Evolutionary conservation across 1,284 basidiomycete species (phyloP), one percentile per base, ranked within the genome.

Genomic region (Exobasidium cylindrosporum): DNA sequence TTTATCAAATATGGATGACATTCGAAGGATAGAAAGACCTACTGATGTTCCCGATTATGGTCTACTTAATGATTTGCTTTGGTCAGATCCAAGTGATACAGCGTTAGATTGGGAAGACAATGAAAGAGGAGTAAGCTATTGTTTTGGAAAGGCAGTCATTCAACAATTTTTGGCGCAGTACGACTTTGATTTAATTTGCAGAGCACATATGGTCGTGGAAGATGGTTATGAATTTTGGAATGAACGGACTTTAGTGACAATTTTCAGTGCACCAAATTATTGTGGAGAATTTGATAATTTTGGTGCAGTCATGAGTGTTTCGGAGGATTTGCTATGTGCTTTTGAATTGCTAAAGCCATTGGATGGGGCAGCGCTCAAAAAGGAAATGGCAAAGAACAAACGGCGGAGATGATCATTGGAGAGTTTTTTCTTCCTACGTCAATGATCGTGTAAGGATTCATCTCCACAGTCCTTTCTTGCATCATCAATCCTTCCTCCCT

Each of bases 31-130:
- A 84, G 90, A 94, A 77, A 87, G 96, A 64, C 96, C 96, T 13
- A 97, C 96, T 56, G 96, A 98, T 80, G 96, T 99, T 14, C 96
- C 96, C n/a, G 96, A 98, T 83, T 98, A 93, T 78, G 96, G 96
- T 24, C 85, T 99, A 44, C 85, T 99, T 63, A 98, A 98, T 77
- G 96, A 99, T 82, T 84, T 99, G 35, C 84, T 99, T 57, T 99
- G 96, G 96, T 95, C 91, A 29, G 96, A 99, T 83, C 96, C 96
- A 24, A 93, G 90, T 46, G 96, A 99, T 81, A 97, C 94, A 17
- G 95, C 96, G 13, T 81, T 92, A 45, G 96, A 98, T 78, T 99
- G 96, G 96, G 96, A 98, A 83, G 96, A 99, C 82, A 99, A 98
- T 81, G 96, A 99, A 81, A 85, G 96, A 63, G 96, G 96, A n/a